Evolutionary conservation across 768 basidiomycete genomes (phyloP).

Genomic region (Tricholoma saponaceum): DNA sequence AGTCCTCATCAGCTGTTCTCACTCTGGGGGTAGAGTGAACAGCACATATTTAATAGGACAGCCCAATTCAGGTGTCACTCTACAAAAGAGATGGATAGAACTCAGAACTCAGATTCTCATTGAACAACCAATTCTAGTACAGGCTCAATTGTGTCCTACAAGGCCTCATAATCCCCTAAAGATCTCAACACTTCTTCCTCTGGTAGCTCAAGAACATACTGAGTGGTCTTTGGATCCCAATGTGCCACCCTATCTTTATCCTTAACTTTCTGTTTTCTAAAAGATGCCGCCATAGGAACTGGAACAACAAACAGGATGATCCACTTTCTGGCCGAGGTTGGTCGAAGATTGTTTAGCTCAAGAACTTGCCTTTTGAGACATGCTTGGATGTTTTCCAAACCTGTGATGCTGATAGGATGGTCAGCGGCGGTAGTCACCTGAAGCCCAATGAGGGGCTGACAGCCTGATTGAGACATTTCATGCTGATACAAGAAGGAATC

Average conservation of each 20-base stretch:
- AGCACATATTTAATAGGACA: no score
- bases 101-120: no score
- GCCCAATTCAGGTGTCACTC: no score
- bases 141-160: no score
- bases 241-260: not conserved
- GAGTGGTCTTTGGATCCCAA: not conserved
- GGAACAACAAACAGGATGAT: not conserved
- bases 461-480: not conserved
- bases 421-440: not conserved
- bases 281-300: not conserved
- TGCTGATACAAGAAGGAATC: not conserved
- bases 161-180: no score
- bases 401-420: not conserved
- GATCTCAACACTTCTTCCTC: not conserved
- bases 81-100: no score
- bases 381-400: not conserved
- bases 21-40: no score
- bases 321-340: not conserved
- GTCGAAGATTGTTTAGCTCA: not conserved
- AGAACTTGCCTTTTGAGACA: not conserved
- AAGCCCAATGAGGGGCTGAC: not conserved
- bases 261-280: not conserved
- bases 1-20: no score
- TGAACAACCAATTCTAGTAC: no score
- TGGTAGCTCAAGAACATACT: not conserved